Evolutionary conservation across 2,329 filamentous ascomycete genomes (phyloP), one percentile per base, ranked within the genome.

Genomic region (Arthrobotrys sinensis): DNA sequence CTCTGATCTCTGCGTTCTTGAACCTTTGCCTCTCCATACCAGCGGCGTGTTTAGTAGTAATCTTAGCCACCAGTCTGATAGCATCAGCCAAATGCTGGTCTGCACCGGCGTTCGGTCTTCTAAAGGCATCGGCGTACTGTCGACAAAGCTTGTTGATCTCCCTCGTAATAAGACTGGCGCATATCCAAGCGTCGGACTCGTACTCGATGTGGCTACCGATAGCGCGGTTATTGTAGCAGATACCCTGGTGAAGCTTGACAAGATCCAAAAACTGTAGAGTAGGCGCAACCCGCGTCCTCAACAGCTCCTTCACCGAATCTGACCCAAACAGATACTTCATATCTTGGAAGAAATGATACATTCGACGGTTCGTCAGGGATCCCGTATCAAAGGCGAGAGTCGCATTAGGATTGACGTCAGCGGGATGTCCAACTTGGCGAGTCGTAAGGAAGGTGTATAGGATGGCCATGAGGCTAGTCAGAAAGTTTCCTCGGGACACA

Each of bases 301-400:
- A 89, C 66, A 91, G 90, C 81, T 93, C 90, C 83, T 97, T 94
- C 1, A 98, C 94, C 83, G 96, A 93, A 34, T 93, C 90, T 0
- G 94, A 96, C 48, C 92, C 90, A 80, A 98, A 93, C 0, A 99
- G 89, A 84, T 96, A 97, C 82, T 94, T 93, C 80, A 98, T 87
- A 83, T 99, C 96, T 76, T 94, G 89, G 85, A 98, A 99, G 86
- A 99, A 99, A 84, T 98, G 96, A 82, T 97, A 97, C 88, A 99
- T 94, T 38, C 96, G 90, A 57, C 96, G 88, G 83, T 99, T 99
- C 0, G 94, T 97, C 14, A 98, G 93, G 0, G 95, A 96, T 0
- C 96, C 96, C 38, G 93, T 92, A 83, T 99, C 96, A 82, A 98
- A 97, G 0, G 94, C 93, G 57, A 99, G 87, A 0, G 94, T 94